These are phyloP conservation scores for Globisporangium ultimum DNA, from an alignment of 352 stramenopile species.

Conservation along the genomic window DNA sequence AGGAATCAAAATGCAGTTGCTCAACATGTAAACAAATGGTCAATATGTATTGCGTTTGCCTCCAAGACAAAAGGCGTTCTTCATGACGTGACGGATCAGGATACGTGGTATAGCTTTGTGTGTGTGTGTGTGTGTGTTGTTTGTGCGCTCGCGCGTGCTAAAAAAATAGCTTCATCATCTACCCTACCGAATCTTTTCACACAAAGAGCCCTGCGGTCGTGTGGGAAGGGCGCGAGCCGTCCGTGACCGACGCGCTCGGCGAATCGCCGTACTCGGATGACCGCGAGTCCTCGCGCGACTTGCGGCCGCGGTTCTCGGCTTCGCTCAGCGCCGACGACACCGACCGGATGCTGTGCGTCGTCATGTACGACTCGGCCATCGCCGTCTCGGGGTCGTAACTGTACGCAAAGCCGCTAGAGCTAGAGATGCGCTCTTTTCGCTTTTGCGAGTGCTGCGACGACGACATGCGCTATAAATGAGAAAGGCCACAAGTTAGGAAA, in stretches of 20 bases:
- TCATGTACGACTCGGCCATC: constrained; percentile 78
- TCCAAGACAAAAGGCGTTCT: no score
- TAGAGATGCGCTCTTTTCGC: constrained; percentile 57
- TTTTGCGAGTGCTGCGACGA: constrained; percentile 19
- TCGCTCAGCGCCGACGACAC: constrained; percentile 56
- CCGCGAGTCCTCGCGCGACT: constrained; percentile 74
- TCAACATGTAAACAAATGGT: no score
- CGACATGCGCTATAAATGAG: constrained; percentile 6
- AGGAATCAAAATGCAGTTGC: no score
- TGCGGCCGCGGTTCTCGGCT: constrained; percentile 52
- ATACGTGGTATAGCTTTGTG: no score
- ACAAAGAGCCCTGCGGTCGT: constrained; percentile 16
- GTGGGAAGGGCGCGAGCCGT: constrained; percentile 9
- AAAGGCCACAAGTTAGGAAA: constrained; percentile 1
- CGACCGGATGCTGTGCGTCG: constrained; percentile 56
- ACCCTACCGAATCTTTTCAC: background rate
- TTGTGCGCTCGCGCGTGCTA: no score
- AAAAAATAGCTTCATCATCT: no score
- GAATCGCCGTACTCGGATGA: constrained; percentile 58
- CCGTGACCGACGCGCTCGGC: constrained; percentile 26
- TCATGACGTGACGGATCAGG: no score
- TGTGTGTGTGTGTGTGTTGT: no score
- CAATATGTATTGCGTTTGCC: no score
- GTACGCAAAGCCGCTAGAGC: constrained; percentile 71
- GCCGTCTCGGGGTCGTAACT: constrained; percentile 81